Evolutionary conservation across 179 eudicot species (phyloP).

Genomic region (Beta lomatogona): DNA sequence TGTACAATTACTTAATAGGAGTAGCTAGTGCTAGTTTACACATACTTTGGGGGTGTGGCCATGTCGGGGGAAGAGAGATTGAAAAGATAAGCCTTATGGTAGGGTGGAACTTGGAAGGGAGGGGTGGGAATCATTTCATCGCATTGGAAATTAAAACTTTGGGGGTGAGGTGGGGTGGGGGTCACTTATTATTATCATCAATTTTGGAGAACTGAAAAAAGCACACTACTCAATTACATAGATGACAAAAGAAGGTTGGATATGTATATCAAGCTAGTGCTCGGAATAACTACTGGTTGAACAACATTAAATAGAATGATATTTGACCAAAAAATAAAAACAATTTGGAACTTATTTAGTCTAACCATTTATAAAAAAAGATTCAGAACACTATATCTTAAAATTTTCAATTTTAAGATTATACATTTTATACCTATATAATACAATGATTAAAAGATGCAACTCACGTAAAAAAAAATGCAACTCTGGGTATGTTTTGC

Average conservation of each 20-base stretch:
- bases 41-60: too few relatives aligned
- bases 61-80: neutral
- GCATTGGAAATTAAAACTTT: constrained; percentile 31
- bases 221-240: constrained; percentile 16
- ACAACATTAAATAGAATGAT: too few relatives aligned
- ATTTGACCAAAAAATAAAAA: too few relatives aligned
- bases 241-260: neutral
- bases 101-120: neutral
- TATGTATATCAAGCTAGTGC: neutral
- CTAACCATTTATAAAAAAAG: too few relatives aligned
- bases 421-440: too few relatives aligned
- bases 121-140: constrained; percentile 24
- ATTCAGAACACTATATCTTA: too few relatives aligned
- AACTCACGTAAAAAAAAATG: too few relatives aligned
- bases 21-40: neutral
- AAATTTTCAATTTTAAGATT: too few relatives aligned
- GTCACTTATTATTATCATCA: constrained; percentile 19
- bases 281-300: neutral
- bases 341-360: too few relatives aligned
- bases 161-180: neutral
- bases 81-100: constrained; percentile 8
- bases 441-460: too few relatives aligned
- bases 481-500: too few relatives aligned
- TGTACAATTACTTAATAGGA: too few relatives aligned
- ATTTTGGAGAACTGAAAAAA: constrained; percentile 16